phyloP scores from a whole-genome alignment of 1,139 yeast genomes.

The Dujonia santamariae region DNA sequence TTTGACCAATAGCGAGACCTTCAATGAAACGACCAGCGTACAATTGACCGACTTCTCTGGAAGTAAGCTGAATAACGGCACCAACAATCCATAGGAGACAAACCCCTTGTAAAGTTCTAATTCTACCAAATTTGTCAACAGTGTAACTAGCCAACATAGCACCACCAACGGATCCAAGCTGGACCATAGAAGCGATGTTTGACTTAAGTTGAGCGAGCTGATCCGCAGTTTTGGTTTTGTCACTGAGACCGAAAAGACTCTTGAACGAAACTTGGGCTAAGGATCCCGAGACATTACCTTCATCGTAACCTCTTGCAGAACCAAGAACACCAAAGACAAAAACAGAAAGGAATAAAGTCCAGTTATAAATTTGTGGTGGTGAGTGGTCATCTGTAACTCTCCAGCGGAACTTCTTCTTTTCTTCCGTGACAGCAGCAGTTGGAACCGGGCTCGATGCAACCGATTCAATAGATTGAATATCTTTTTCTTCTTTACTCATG shows the following conservation, averaged over 20 bases:
- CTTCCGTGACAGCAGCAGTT: not conserved
- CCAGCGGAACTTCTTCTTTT: slow-evolving; percentile 21
- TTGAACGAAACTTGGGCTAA: slow-evolving; percentile 44
- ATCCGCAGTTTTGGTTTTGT: slow-evolving; percentile 29
- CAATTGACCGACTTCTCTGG: slow-evolving; percentile 43
- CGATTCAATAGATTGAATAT: slow-evolving; percentile 1
- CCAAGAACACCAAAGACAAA: slow-evolving; percentile 58
- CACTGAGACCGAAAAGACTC: slow-evolving; percentile 43
- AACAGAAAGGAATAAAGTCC: slow-evolving; percentile 43
- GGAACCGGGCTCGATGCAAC: too few species aligned
- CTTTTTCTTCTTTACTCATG: slow-evolving; percentile 5
- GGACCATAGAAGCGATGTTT: slow-evolving; percentile 61
- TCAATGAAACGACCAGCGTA: slow-evolving; percentile 55
- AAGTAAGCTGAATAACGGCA: slow-evolving; percentile 47
- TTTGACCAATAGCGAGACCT: slow-evolving; percentile 55
- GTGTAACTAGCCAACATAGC: slow-evolving; percentile 47
- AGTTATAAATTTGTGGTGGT: slow-evolving; percentile 50
- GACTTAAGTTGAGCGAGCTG: slow-evolving; percentile 48
- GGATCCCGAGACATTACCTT: slow-evolving; percentile 50
- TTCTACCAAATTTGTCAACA: slow-evolving; percentile 55
- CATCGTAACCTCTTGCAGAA: slow-evolving; percentile 60
- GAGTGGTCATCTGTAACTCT: slow-evolving; percentile 32
- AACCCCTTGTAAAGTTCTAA: slow-evolving; percentile 47
- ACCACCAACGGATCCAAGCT: slow-evolving; percentile 59
- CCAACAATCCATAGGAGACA: slow-evolving; percentile 45